Conservation (phyloP, 2,329 filamentous ascomycete species). For the Magnaporthiopsis rhizophila region DNA sequence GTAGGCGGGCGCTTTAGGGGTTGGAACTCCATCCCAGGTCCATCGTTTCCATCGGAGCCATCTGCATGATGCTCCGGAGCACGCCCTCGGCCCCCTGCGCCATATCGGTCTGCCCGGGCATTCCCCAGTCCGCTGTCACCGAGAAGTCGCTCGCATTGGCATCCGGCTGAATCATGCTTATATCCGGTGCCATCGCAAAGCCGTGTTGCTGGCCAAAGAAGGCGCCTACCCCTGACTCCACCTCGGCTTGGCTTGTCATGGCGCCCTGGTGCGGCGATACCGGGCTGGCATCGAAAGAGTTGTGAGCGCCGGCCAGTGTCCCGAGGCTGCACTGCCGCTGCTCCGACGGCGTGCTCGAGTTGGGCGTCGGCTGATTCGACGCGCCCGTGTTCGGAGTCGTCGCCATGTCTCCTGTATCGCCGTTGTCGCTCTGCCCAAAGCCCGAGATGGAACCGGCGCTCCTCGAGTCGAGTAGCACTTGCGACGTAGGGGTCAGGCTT, state of each 20-base stretch:
- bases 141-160: slow-evolving; percentile 10
- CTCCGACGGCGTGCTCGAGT: slow-evolving; percentile 45
- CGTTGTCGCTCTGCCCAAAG: slow-evolving; percentile 34
- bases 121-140: slow-evolving; percentile 1
- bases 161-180: slow-evolving; percentile 8
- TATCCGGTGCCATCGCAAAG: slow-evolving; percentile 8
- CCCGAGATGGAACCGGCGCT: slow-evolving; percentile 14
- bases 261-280: slow-evolving; percentile 32
- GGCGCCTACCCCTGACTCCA: not conserved
- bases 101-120: slow-evolving; percentile 29
- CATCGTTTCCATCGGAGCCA: slow-evolving; percentile 54
- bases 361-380: slow-evolving; percentile 51
- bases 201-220: not conserved
- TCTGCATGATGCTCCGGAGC: slow-evolving; percentile 47
- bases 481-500: slow-evolving; percentile 8
- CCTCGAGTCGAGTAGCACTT: slow-evolving; percentile 5
- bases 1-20: slow-evolving; percentile 2
- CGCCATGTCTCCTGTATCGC: slow-evolving; percentile 37
- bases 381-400: slow-evolving; percentile 40
- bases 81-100: slow-evolving; percentile 50
- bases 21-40: slow-evolving; percentile 39
- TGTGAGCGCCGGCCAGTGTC: slow-evolving; percentile 15
- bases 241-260: not conserved
- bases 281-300: slow-evolving; percentile 46
- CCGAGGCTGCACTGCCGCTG: slow-evolving; percentile 19